These are phyloP conservation scores for Boletus edulis DNA, from an alignment of 768 basidiomycete genomes.

Conservation along the genomic window DNA sequence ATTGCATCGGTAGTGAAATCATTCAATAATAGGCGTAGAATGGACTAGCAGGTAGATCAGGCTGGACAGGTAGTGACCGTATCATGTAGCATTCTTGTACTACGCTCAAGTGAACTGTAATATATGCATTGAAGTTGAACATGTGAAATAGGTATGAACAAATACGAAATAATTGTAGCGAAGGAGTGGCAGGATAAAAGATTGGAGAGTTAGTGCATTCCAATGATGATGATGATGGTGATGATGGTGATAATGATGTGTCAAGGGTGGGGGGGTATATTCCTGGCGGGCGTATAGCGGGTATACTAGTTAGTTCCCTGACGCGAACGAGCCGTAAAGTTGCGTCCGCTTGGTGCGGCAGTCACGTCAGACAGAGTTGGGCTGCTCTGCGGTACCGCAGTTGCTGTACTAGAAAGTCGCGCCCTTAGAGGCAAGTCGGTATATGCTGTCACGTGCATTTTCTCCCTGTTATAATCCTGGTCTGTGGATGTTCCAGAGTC, in stretches of 20 bases:
- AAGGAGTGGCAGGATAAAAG: constrained; percentile 19
- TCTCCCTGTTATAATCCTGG: constrained; percentile 28
- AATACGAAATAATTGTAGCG: constrained; percentile 17
- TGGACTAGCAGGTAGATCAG: constrained; percentile 45
- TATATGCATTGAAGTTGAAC: constrained; percentile 29
- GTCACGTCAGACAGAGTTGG: constrained; percentile 42
- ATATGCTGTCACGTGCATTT: constrained; percentile 31
- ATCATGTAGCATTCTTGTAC: constrained; percentile 28
- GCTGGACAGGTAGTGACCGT: constrained; percentile 9
- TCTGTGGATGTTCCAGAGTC: constrained; percentile 31
- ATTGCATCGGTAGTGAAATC: constrained; percentile 73
- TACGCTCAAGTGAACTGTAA: constrained; percentile 17
- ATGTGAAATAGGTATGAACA: constrained; percentile 19
- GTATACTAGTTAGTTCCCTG: constrained; percentile 18
- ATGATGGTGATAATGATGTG: constrained; percentile 18
- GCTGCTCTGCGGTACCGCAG: constrained; percentile 44
- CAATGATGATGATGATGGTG: constrained; percentile 16
- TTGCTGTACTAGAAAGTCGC: constrained; percentile 56
- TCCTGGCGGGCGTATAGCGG: constrained; percentile 6
- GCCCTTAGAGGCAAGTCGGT: constrained; percentile 42
- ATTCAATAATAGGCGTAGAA: constrained; percentile 71
- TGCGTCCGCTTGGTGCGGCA: constrained; percentile 23
- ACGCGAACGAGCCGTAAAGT: constrained; percentile 21
- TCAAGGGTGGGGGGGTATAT: constrained; percentile 26
- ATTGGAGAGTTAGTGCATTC: constrained; percentile 13